These are phyloP conservation scores for Nicotiana attenuata DNA, from an alignment of 257 asterid species.

Conservation along the genomic window DNA sequence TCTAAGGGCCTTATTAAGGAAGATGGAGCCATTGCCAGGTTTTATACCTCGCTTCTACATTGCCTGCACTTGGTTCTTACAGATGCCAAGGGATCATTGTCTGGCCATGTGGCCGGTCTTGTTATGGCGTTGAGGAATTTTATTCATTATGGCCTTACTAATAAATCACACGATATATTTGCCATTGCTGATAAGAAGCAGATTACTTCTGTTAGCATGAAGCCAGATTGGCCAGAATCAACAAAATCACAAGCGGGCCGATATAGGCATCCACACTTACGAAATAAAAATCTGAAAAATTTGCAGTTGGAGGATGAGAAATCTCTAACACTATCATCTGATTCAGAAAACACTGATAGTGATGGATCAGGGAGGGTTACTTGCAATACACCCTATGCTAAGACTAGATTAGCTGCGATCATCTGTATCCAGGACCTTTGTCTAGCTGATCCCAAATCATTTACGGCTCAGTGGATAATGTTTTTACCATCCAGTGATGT, in stretches of 20 bases:
- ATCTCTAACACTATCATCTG: conserved; percentile 48
- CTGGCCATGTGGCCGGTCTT: conserved; percentile 84
- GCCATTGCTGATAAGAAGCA: conserved; percentile 35
- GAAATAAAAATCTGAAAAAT: conserved; percentile 40
- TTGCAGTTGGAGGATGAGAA: conserved; percentile 36
- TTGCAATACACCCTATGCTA: conserved; percentile 38
- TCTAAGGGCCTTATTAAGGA: conserved; percentile 50
- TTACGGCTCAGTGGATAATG: conserved; percentile 84
- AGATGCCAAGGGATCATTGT: conserved; percentile 63
- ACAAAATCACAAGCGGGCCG: conserved; percentile 41
- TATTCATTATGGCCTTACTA: conserved; percentile 65
- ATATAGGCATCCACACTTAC: conserved; percentile 90
- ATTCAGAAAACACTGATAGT: conserved; percentile 87
- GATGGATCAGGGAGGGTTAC: conserved; percentile 58
- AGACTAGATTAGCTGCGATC: conserved; percentile 80
- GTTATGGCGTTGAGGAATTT: conserved; percentile 71
- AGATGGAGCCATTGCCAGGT: conserved; percentile 59
- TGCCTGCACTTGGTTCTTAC: conserved; percentile 79
- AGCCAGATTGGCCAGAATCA: conserved; percentile 28
- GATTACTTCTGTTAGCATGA: conserved; percentile 31
- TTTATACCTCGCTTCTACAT: conserved; percentile 69
- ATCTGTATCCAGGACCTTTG: conserved; percentile 91
- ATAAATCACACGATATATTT: conserved; percentile 34
- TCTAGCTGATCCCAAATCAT: conserved; percentile 80
- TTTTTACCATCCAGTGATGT: conserved; percentile 85